Base-by-base conservation (phyloP, 768 basidiomycete species). In the Boletellus sp. region DNA sequence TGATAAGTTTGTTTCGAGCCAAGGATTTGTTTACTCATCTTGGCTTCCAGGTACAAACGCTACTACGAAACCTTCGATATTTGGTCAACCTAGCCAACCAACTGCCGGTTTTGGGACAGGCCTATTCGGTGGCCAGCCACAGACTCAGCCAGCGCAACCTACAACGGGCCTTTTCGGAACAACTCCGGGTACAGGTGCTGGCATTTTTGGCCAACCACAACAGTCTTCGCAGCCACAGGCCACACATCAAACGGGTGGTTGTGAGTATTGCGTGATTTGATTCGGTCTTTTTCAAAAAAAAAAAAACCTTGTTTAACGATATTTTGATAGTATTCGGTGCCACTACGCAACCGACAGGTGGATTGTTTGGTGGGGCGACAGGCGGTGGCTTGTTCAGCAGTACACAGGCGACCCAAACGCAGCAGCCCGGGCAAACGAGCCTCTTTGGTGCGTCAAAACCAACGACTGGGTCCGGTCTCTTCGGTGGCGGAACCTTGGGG, bases 401-500 rank as follows among this genome's bases (percentile, higher is more conserved):
- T 54, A 58, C 58, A 13, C 76, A 72, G 45, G 66, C 67, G 34
- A 66, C 61, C 42, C 70, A 70, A 51, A 60, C 58, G 20, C 75
- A 72, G 52, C 75, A 78, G n/a, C 54, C 54, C 10, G 53, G 54
- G 28, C 70, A 67, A 49, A 56, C 55, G 56, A 63, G 45, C 55
- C 66, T 62, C 13, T 68, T 68, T 28, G 59, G 61, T 28, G 47
- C 63, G 3, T 48, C 54, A 16, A 75, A 71, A 52, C 57, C 69
- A 22, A 53, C 68, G 4, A 53, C 66, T 6, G 69, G 67, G 12
- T 64, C 62, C 4, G 65, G 70, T 48, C 54, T 80, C 22, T 82
- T 83, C n/a, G 78, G 80, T 20, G 78, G 80, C 55, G 69, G 70
- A n/a, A 60, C 66, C 9, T 74, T 79, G 31, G 76, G 76, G 23